Evolutionary conservation across 2,329 filamentous ascomycete genomes (phyloP).

Genomic region (Cytospora piceicola): DNA sequence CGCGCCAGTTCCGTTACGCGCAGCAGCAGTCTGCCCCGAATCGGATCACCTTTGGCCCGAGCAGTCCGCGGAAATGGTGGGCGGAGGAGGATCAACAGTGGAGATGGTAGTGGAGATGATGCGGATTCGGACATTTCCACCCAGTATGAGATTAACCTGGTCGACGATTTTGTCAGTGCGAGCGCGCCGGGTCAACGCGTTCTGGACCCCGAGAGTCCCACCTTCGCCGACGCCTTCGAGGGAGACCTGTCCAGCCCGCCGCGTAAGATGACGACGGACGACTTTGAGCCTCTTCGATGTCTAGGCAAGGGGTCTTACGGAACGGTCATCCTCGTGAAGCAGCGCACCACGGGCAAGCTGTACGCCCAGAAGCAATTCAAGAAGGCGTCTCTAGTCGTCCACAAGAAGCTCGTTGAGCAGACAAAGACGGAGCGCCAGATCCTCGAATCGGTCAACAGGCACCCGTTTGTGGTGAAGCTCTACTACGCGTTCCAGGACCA

Average conservation of each 20-base stretch:
- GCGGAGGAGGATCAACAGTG: slow-evolving; percentile 47
- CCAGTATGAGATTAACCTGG: slow-evolving; percentile 83
- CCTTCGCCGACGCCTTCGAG: slow-evolving; percentile 52
- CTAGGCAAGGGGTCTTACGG: slow-evolving; percentile 96
- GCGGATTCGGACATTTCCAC: slow-evolving; percentile 72
- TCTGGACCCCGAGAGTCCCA: slow-evolving; percentile 10
- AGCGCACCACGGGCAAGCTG: slow-evolving; percentile 81
- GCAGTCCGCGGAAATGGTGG: slow-evolving; percentile 35
- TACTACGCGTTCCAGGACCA: slow-evolving; percentile 99
- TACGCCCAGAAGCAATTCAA: slow-evolving; percentile 99
- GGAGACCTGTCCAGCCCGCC: slow-evolving; percentile 55
- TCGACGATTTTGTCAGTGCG: slow-evolving; percentile 82
- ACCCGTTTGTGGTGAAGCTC: slow-evolving; percentile 97
- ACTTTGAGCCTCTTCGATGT: slow-evolving; percentile 89
- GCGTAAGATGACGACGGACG: slow-evolving; percentile 87
- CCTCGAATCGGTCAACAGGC: slow-evolving; percentile 91
- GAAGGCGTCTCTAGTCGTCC: slow-evolving; percentile 92
- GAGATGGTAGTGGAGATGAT: slow-evolving; percentile 65
- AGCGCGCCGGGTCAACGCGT: slow-evolving; percentile 51
- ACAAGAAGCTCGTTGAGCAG: slow-evolving; percentile 95
- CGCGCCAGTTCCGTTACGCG: slow-evolving; percentile 61
- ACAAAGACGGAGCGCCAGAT: slow-evolving; percentile 96
- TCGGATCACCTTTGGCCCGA: slow-evolving; percentile 37
- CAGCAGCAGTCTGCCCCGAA: slow-evolving; percentile 51
- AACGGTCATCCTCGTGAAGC: slow-evolving; percentile 91